Base-by-base conservation (phyloP, 371 early-diverging fungal species). In the Sporodiniella umbellata region DNA sequence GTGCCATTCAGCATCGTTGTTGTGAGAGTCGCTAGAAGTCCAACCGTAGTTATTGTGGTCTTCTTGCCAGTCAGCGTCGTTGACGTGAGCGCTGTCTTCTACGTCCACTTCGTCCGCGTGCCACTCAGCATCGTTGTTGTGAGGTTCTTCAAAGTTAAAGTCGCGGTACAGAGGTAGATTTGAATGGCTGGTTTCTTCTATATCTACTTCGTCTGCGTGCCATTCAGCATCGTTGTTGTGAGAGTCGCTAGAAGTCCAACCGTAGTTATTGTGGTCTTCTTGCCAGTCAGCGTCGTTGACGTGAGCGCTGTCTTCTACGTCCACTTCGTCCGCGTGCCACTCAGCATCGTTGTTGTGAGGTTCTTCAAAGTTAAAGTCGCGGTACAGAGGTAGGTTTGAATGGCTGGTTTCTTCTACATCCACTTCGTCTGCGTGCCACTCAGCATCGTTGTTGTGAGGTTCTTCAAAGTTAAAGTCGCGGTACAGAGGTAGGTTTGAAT, bases 71-170 rank as follows among this genome's bases (percentile, higher is more conserved):
- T 50, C 53, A 42, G 48, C 26, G n/a, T 38, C 47, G 26, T 62
- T 55, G n/a, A n/a, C n/a, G n/a, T n/a, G n/a, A n/a, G n/a, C n/a
- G 18, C n/a, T 19, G 24, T 59, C 54, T 7, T 33, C 40, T 10
- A 18, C 17, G 0, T 45, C 23, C 14, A 18, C 42, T 8, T 52
- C 48, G 7, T 44, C 25, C 1, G 31, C 21, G 14, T 51, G 23
- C 69, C 69, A 68, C n/a, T 51, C 54, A 26, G 28, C 56, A 19
- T 58, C 55, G 25, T 44, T 53, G 28, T 47, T 31, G 14, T 0
- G 8, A 35, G 30, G 10, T 7, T 28, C 17, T 8, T 30, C 45
- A 8, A 24, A 37, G 19, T 42, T 26, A 55, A 54, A 52, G 24
- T 50, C 53, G 23, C 21, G 23, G 15, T 19, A n/a, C 11, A 44